These are phyloP conservation scores for Ceriops tagal DNA, from an alignment of 345 rosid species.

Conservation along the genomic window DNA sequence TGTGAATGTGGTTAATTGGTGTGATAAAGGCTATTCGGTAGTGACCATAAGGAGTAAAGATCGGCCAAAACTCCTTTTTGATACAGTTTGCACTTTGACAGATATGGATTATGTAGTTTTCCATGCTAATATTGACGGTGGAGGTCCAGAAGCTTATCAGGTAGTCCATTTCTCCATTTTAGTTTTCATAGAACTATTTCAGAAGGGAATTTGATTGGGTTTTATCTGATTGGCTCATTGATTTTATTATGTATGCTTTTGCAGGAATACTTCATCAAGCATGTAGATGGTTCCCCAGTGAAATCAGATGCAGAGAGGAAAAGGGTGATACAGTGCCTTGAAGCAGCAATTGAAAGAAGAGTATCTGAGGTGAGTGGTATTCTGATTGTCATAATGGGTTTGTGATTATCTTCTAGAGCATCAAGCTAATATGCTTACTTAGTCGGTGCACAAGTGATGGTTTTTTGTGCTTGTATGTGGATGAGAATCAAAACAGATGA, in stretches of 20 bases:
- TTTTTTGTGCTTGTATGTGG: too few species aligned
- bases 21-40: constrained; percentile 76
- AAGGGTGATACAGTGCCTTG: constrained; percentile 80
- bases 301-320: constrained; percentile 79
- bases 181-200: neutral
- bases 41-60: constrained; percentile 82
- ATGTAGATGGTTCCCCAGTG: constrained; percentile 85
- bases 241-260: constrained; percentile 7
- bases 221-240: neutral
- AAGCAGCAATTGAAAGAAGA: constrained; percentile 93
- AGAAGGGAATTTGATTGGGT: neutral
- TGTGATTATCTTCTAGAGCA: too few species aligned
- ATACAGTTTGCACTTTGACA: constrained; percentile 82
- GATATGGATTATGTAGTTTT: constrained; percentile 95
- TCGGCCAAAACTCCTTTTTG: constrained; percentile 88
- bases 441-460: too few species aligned
- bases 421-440: too few species aligned
- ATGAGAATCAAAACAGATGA: too few species aligned
- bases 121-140: constrained; percentile 73
- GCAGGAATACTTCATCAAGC: constrained; percentile 85
- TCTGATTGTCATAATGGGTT: too few species aligned
- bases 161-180: constrained; percentile 23
- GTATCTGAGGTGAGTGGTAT: constrained; percentile 65
- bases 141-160: constrained; percentile 73
- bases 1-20: constrained; percentile 77